phyloP scores from a whole-genome alignment of 768 basidiomycete genomes.

The Mycena indigotica region DNA sequence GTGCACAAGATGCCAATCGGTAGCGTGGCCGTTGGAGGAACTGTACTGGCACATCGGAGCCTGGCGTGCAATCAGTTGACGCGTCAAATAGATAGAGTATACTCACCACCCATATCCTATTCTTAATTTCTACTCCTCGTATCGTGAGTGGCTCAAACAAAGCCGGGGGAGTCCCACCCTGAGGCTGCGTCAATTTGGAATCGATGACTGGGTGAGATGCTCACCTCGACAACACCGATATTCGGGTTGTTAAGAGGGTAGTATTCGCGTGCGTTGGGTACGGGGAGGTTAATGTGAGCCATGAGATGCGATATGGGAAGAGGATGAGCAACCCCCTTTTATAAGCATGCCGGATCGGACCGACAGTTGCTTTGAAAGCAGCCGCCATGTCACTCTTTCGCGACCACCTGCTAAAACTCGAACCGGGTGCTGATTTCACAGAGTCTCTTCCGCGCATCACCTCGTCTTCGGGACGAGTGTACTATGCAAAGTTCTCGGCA shows the following conservation, averaged over 20 bases:
- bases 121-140: conserved; percentile 65
- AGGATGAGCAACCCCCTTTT: background rate
- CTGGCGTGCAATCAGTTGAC: conserved; percentile 41
- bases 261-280: conserved; percentile 54
- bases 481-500: conserved; percentile 57
- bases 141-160: conserved; percentile 72
- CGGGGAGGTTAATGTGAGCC: conserved; percentile 46
- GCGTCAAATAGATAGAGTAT: too few species aligned
- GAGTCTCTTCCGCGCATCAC: conserved; percentile 47
- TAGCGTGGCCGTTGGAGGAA: conserved; percentile 63
- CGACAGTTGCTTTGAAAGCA: background rate
- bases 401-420: conserved; percentile 48
- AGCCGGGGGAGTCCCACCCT: conserved; percentile 54
- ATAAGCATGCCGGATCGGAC: background rate
- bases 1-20: conserved; percentile 85
- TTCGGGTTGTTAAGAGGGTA: conserved; percentile 62
- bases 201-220: background rate
- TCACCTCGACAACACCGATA: conserved; percentile 43
- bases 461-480: conserved; percentile 59
- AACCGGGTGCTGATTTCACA: conserved; percentile 52
- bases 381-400: conserved; percentile 33
- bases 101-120: conserved; percentile 69
- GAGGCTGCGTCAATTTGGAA: conserved; percentile 11
- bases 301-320: conserved; percentile 11
- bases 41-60: conserved; percentile 87